Percentiles rank a stretch among this genome's conserved stretches.
These are phyloP conservation scores for Chrysoporthe austroafricana DNA, from an alignment of 2,329 filamentous ascomycete genomes.

Conservation along the genomic window DNA sequence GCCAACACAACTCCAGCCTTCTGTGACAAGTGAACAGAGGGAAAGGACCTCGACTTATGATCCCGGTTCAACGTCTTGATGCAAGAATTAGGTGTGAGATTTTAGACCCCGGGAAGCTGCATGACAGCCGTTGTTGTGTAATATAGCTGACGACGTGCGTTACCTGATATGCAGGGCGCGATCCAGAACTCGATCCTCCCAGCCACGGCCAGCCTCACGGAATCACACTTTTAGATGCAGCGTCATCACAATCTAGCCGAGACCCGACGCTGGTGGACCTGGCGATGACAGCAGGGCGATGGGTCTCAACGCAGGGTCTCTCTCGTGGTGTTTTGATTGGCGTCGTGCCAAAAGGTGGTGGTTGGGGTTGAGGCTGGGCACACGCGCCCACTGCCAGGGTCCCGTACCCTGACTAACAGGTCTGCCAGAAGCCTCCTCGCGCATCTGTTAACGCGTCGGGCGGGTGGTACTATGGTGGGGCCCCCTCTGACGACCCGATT, in stretches of 20 bases:
- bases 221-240: constrained; percentile 4
- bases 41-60: not conserved
- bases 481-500: not conserved
- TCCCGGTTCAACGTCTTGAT: not conserved
- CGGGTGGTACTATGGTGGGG: not conserved
- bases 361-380: constrained; percentile 10
- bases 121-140: not conserved
- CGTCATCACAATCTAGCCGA: constrained; percentile 12
- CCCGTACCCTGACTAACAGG: not conserved
- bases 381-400: not conserved
- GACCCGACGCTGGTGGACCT: constrained; percentile 1
- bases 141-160: not conserved
- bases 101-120: not conserved
- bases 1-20: not conserved
- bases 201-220: constrained; percentile 16
- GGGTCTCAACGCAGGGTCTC: constrained; percentile 1
- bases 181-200: constrained; percentile 10
- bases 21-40: not conserved
- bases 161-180: not conserved
- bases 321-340: not conserved
- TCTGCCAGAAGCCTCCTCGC: no score
- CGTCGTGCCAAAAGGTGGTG: not conserved
- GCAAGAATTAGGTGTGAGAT: not conserved
- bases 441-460: not conserved
- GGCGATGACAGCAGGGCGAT: not conserved